Percentiles rank a stretch among this genome's conserved stretches.
These are phyloP conservation scores for Papiliotrema laurentii DNA, from an alignment of 1,284 basidiomycete genomes.

Conservation along the genomic window DNA sequence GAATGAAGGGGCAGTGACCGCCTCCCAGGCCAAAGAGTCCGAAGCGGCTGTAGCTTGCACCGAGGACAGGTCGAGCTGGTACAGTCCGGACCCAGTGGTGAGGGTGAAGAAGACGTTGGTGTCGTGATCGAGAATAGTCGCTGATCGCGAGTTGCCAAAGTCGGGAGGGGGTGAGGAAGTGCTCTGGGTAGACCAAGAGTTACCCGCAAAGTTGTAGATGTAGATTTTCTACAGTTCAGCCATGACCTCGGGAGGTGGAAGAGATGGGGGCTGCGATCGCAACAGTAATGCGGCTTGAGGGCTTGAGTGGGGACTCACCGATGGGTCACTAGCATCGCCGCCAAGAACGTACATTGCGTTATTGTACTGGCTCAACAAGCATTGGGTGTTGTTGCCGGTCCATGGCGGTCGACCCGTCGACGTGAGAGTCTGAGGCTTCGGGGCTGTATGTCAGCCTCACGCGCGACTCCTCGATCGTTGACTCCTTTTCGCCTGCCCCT, in stretches of 20 bases:
- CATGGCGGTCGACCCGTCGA: slow-evolving; percentile 42
- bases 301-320: slow-evolving; percentile 35
- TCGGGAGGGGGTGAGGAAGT: slow-evolving; percentile 37
- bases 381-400: slow-evolving; percentile 46
- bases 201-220: slow-evolving; percentile 44
- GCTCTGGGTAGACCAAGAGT: slow-evolving; percentile 46
- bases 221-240: slow-evolving; percentile 36
- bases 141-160: slow-evolving; percentile 38
- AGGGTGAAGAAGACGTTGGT: slow-evolving; percentile 68
- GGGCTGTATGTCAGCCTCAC: too few species aligned
- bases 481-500: too few species aligned
- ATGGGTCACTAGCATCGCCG: slow-evolving; percentile 63
- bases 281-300: neutral
- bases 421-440: too few species aligned
- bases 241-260: neutral
- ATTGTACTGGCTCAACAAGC: slow-evolving; percentile 45
- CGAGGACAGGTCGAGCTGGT: slow-evolving; percentile 61
- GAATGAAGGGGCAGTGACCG: slow-evolving; percentile 57
- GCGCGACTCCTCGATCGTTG: too few species aligned
- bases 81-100: slow-evolving; percentile 41
- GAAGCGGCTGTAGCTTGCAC: slow-evolving; percentile 58
- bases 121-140: slow-evolving; percentile 76
- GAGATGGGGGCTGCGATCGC: neutral
- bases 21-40: slow-evolving; percentile 59
- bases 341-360: slow-evolving; percentile 70